Evolutionary conservation across 1,139 yeast species (phyloP), one percentile per base, ranked within the genome.

Genomic region (Candida anutae): DNA sequence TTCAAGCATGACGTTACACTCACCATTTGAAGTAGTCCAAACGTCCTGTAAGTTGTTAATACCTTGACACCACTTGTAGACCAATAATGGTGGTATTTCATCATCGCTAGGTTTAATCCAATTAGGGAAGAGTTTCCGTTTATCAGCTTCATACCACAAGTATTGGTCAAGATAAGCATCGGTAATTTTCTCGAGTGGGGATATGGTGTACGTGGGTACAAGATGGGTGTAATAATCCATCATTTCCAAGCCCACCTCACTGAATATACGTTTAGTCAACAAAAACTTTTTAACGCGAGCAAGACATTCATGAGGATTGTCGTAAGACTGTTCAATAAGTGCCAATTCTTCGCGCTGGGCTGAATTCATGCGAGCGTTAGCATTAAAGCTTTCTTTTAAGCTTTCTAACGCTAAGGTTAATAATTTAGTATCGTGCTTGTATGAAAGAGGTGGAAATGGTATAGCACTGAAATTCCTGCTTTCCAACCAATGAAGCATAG

Each of bases 111-210:
- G 98, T 48, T 93, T 90, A 25, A 90, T 68, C 98, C 98, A 93
- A 46, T 80, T 80, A 3, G 99, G 99, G 55, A 93, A 93, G 22
- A 93, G 58, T 13, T 78, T 76, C 32, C 96, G 60, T 44, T 82
- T 79, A 29, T 85, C 95, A 4, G 94, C 90, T 52, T 90, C 97
- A 51, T 82, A 90, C 96, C 97, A 90, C 29, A 93, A 60, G 44
- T 88, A 93, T 45, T 90, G 98, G 48, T 90, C 98, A 26, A 93
- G 58, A 45, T 90, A 93, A 0, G 97, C 96, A 58, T 93, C 99
- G 0, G 96, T 87, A 32, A 93, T 85, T 48, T 88, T 90, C 50
- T 93, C 99, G 28, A 87, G 58, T 0, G 97, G 95, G 48, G 88
- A 97, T 13, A 90, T 70, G 6, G 81, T 70, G 47, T 84, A 88